These are phyloP conservation scores for Exophiala dermatitidis DNA, from an alignment of 2,329 filamentous ascomycete genomes.

Conservation along the genomic window DNA sequence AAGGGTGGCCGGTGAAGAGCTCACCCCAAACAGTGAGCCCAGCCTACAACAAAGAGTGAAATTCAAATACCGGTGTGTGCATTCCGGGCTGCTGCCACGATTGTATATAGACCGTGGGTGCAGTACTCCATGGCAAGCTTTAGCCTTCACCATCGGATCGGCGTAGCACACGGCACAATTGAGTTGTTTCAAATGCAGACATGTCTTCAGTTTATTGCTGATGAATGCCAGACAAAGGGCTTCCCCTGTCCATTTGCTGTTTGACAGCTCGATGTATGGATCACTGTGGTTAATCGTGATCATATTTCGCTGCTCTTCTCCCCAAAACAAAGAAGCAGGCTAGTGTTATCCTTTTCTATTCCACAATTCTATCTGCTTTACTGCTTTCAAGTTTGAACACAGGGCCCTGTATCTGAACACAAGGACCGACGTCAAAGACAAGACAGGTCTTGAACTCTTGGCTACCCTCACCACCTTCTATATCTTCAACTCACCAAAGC, in stretches of 20 bases:
- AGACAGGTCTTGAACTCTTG: too few species aligned
- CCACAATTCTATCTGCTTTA: not conserved
- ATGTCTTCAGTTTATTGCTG: not conserved
- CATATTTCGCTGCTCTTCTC: not conserved
- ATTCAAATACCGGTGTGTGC: not conserved
- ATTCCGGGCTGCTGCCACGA: not conserved
- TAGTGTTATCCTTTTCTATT: not conserved
- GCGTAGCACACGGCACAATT: not conserved
- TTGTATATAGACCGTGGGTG: not conserved
- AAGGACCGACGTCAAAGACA: too few species aligned
- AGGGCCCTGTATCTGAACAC: too few species aligned
- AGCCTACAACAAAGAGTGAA: too few species aligned
- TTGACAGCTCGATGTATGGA: not conserved
- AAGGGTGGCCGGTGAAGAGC: slow-evolving; percentile 11
- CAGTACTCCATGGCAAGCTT: too few species aligned
- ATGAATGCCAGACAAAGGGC: not conserved
- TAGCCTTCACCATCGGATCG: too few species aligned
- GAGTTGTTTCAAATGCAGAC: not conserved
- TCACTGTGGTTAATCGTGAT: not conserved
- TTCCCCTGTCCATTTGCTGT: not conserved
- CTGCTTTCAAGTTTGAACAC: too few species aligned
- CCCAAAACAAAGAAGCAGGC: not conserved
- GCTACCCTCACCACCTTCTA: too few species aligned
- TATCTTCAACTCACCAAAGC: too few species aligned
- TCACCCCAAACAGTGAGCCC: not conserved